Base-by-base conservation (phyloP, 257 asterid species). In the Rubia yunnanensis region DNA sequence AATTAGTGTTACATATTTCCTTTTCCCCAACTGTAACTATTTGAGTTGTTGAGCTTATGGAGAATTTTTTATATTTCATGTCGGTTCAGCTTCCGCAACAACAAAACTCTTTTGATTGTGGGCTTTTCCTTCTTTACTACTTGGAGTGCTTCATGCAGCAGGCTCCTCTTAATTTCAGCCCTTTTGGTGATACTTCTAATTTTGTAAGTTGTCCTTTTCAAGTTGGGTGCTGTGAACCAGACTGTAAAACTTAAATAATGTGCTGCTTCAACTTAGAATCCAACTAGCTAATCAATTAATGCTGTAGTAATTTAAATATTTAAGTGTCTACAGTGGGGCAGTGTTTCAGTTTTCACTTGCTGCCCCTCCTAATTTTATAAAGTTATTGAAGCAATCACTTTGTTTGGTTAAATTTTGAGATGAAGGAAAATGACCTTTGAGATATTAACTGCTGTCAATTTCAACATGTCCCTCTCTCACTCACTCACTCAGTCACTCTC, bases 71-170 rank as follows among this genome's bases (percentile, higher is more conserved):
- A 9, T 32, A 10, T 72, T 61, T 44, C 65, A 60, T 64, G 63
- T 63, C 64, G 60, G 30, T 78, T 77, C 96, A 89, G 98, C 77
- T 84, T 44, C 98, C 98, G 22, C 96, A 92, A 78, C 98, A 89
- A 77, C 92, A 84, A 70, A 92, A 92, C 80, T 81, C 70, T 32
- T 92, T 69, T 74, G 98, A 88, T 65, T 92, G 98, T 81, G 96
- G 98, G 63, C 92, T 89, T 60, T 92, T 92, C 76, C 81, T 92
- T 83, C 98, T 92, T 62, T 89, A 92, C 68, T 92, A 85, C 49
- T 88, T 87, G 38, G 96, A 88, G 72, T 84, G 81, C 63, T 92
- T 92, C 78, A 77, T 92, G 73, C 83, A 81, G 80, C 87, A 69
- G 76, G 85, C 79, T 61, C 72, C 83, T 17, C 30, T 71, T 39